Percentiles rank a stretch among this genome's conserved stretches.
These are phyloP conservation scores for Lentinula sp. DNA, from an alignment of 768 basidiomycete genomes.

Conservation along the genomic window DNA sequence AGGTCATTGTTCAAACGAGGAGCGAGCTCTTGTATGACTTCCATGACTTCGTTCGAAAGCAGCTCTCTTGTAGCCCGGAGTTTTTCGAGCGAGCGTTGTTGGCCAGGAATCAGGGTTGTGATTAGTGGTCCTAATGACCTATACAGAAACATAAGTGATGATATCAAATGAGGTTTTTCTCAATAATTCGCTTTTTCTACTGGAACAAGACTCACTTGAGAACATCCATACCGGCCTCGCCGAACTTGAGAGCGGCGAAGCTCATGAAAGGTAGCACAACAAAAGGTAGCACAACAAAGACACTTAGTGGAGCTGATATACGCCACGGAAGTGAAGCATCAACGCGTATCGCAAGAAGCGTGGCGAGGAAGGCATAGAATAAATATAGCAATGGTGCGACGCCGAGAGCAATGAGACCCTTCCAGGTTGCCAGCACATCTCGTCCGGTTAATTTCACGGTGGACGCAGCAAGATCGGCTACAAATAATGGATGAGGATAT, in stretches of 20 bases:
- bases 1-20: constrained; percentile 86
- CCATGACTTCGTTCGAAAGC: constrained; percentile 79
- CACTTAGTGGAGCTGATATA: constrained; percentile 71
- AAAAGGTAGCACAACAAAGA: constrained; percentile 67
- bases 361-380: constrained; percentile 79
- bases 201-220: constrained; percentile 62
- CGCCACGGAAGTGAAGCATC: constrained; percentile 55
- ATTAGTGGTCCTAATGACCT: constrained; percentile 89
- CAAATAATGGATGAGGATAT: background rate
- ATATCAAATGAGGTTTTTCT: too few relatives aligned
- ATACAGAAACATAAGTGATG: constrained; percentile 1
- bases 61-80: constrained; percentile 66
- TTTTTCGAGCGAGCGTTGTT: constrained; percentile 71
- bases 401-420: constrained; percentile 87
- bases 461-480: constrained; percentile 93
- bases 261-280: constrained; percentile 79
- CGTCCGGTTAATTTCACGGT: constrained; percentile 92
- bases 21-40: constrained; percentile 81
- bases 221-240: constrained; percentile 96
- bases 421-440: constrained; percentile 96
- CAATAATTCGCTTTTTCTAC: too few relatives aligned
- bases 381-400: constrained; percentile 81
- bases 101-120: constrained; percentile 82
- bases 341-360: constrained; percentile 61
- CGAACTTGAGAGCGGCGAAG: constrained; percentile 91